A percentile compares a stretch with the other conserved stretches of the same genome.
Evolutionary conservation across 176 grass and related monocot genomes (phyloP).

Genomic region (Secale cereale): DNA sequence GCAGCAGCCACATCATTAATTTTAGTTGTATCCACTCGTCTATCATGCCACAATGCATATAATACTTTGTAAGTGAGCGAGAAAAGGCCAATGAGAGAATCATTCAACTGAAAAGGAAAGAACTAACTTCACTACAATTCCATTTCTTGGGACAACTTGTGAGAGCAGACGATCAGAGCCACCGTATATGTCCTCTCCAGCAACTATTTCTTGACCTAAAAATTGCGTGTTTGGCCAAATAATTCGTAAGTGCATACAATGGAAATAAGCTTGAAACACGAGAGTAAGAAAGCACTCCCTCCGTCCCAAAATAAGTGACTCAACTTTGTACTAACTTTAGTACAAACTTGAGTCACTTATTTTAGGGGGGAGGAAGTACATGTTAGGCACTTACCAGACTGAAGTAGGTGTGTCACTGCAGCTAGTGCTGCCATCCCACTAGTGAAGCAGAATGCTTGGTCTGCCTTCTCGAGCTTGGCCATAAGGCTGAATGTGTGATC

Average conservation of each 20-base stretch:
- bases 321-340: too few relatives aligned
- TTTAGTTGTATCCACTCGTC: constrained; percentile 80
- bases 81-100: constrained; percentile 4
- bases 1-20: constrained; percentile 58
- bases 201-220: constrained; percentile 91
- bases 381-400: constrained; percentile 47
- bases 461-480: constrained; percentile 95
- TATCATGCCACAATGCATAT: constrained; percentile 35
- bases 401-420: constrained; percentile 66
- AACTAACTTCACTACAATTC: constrained; percentile 93
- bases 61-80: constrained; percentile 26
- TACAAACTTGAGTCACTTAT: too few relatives aligned
- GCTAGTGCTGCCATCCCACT: constrained; percentile 95
- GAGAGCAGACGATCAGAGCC: constrained; percentile 93
- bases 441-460: constrained; percentile 96
- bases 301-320: too few relatives aligned
- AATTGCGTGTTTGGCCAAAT: background rate
- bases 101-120: constrained; percentile 15
- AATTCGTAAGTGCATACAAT: background rate
- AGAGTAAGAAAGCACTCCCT: background rate
- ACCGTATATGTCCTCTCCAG: constrained; percentile 96
- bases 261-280: background rate
- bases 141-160: constrained; percentile 76
- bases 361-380: too few relatives aligned
- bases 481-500: constrained; percentile 59